A percentile compares a stretch with the other conserved stretches of the same genome.
These are phyloP conservation scores for Biscogniauxia sp. DNA, from an alignment of 2,329 filamentous ascomycete genomes.

Conservation along the genomic window DNA sequence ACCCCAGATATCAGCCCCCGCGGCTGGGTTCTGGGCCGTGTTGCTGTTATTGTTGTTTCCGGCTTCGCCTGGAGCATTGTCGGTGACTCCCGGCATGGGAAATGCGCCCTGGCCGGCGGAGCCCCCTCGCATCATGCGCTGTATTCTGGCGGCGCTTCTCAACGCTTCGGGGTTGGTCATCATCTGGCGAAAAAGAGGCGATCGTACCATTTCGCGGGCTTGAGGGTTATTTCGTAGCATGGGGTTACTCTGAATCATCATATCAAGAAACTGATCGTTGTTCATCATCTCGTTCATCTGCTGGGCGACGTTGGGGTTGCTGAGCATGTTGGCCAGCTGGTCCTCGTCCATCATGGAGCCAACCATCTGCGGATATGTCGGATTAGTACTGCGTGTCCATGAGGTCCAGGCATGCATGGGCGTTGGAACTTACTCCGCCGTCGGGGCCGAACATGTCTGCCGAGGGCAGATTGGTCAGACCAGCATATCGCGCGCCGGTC, in stretches of 20 bases:
- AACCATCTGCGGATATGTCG: conserved; percentile 66
- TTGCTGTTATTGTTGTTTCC: conserved; percentile 36
- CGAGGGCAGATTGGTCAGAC: conserved; percentile 83
- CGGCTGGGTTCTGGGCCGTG: conserved; percentile 18
- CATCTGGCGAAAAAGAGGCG: conserved; percentile 86
- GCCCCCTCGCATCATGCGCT: conserved; percentile 64
- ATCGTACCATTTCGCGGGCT: conserved; percentile 81
- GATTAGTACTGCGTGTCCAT: conserved; percentile 18
- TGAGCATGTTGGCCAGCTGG: conserved; percentile 78
- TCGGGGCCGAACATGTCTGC: conserved; percentile 90
- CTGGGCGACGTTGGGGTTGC: conserved; percentile 81
- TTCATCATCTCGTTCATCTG: conserved; percentile 93
- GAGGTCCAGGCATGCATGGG: not conserved
- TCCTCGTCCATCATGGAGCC: conserved; percentile 76
- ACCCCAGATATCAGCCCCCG: conserved; percentile 52
- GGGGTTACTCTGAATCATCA: conserved; percentile 91
- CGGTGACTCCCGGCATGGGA: conserved; percentile 87
- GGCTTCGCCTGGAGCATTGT: conserved; percentile 67
- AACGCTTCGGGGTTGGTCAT: conserved; percentile 88
- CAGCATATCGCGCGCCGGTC: conserved; percentile 91
- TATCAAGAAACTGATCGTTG: conserved; percentile 91
- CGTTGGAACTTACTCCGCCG: conserved; percentile 70
- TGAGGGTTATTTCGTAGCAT: conserved; percentile 49
- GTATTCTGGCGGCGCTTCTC: conserved; percentile 78
- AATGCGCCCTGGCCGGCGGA: conserved; percentile 58